Conservation (phyloP, 2,329 filamentous ascomycete species). For the Neopestalotiopsis rosae region DNA sequence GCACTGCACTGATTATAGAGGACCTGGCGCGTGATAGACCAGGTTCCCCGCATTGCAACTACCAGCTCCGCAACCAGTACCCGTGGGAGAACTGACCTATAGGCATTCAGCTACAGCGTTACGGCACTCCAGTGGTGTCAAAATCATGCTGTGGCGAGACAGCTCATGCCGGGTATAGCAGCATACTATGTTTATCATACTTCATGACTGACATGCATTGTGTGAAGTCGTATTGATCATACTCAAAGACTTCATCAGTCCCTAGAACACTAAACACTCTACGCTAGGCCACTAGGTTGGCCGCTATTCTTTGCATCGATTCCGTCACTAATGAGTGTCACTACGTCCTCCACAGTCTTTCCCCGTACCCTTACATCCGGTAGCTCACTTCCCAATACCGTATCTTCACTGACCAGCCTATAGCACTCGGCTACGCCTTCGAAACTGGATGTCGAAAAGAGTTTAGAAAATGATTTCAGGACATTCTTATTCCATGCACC, state of each 20-base stretch:
- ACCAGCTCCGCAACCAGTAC: not conserved
- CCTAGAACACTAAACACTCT: not conserved
- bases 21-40: not conserved
- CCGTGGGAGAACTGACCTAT: too few species aligned
- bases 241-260: too few species aligned
- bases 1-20: not conserved
- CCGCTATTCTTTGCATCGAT: conserved; percentile 2
- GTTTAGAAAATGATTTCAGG: not conserved
- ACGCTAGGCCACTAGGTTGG: not conserved
- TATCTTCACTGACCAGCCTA: conserved; percentile 5
- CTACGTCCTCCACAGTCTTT: conserved; percentile 6
- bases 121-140: too few species aligned
- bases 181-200: too few species aligned
- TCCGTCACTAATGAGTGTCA: conserved; percentile 5
- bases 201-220: too few species aligned
- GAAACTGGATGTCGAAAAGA: not conserved
- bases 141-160: too few species aligned
- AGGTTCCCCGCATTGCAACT: not conserved
- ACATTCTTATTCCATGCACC: not conserved
- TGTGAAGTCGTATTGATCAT: too few species aligned
- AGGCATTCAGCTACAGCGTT: too few species aligned
- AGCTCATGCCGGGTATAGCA: too few species aligned
- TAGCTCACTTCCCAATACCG: not conserved
- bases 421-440: conserved; percentile 5
- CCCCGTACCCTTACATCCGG: not conserved